A percentile compares a stretch with the other conserved stretches of the same genome.
These are phyloP conservation scores for Rubroshorea leprosula DNA, from an alignment of 345 rosid genomes.

Conservation along the genomic window DNA sequence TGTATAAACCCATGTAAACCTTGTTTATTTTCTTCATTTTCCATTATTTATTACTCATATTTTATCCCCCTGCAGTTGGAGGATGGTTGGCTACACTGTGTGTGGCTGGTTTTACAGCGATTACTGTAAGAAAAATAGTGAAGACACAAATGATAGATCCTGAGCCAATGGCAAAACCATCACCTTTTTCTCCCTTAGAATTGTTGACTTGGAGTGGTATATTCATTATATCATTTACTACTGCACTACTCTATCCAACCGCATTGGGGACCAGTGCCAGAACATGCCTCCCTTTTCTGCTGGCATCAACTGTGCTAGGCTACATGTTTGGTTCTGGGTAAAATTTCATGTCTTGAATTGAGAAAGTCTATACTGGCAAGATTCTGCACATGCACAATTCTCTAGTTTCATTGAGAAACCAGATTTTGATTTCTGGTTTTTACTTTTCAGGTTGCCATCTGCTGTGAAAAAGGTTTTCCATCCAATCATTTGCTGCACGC, in stretches of 20 bases:
- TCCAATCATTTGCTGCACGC: conserved; percentile 79
- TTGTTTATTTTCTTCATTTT: no score
- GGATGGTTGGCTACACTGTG: conserved; percentile 96
- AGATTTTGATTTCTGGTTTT: conserved; percentile 14
- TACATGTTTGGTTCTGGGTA: conserved; percentile 87
- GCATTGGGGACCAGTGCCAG: conserved; percentile 69
- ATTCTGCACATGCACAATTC: no score
- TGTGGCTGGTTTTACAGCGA: conserved; percentile 86
- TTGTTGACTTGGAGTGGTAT: conserved; percentile 76
- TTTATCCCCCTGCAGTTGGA: conserved; percentile 66
- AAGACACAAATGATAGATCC: conserved; percentile 84
- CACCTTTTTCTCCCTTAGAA: conserved; percentile 66
- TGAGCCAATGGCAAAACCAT: conserved; percentile 87
- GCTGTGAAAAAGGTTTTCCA: conserved; percentile 64
- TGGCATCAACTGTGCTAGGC: conserved; percentile 86
- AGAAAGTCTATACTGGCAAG: no score
- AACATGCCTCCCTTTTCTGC: conserved; percentile 88
- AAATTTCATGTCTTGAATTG: conserved; percentile 12
- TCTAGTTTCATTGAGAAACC: no score
- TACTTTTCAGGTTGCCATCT: conserved; percentile 80
- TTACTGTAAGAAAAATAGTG: conserved; percentile 73
- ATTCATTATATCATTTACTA: conserved; percentile 59
- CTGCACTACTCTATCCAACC: conserved; percentile 62
- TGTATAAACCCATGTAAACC: no score
- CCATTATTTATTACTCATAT: not conserved